Percentiles rank a stretch among this genome's conserved stretches.
Evolutionary conservation across 1,284 basidiomycete genomes (phyloP).

Genomic region (Marasmius oreades): DNA sequence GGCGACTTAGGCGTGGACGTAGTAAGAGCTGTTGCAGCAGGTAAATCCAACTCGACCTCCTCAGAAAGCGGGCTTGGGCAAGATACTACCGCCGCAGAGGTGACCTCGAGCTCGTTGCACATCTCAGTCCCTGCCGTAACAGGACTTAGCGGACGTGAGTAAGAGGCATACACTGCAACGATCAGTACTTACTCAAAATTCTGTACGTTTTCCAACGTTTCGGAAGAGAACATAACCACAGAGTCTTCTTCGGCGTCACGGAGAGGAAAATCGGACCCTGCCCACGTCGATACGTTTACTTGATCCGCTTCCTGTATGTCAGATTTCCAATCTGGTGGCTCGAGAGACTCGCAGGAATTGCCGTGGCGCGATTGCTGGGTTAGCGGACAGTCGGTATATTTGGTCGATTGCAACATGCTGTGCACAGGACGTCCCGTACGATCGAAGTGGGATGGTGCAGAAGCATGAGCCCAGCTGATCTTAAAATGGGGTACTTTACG

Average conservation of each 20-base stretch:
- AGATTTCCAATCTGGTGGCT: not conserved
- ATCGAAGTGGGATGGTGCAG: constrained; percentile 23
- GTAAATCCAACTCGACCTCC: constrained; percentile 33
- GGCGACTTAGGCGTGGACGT: constrained; percentile 49
- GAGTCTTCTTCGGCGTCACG: constrained; percentile 18
- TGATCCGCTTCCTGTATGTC: constrained; percentile 11
- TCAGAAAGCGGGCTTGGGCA: not conserved
- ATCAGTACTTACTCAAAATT: constrained; percentile 6
- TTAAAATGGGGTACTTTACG: constrained; percentile 64
- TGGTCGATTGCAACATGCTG: not conserved
- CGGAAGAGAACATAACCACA: not conserved
- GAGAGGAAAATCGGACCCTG: constrained; percentile 36
- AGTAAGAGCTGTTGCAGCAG: constrained; percentile 43
- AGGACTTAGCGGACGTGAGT: not conserved
- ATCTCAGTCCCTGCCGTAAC: not conserved
- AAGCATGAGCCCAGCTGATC: constrained; percentile 76
- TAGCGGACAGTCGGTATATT: not conserved
- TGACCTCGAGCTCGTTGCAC: not conserved
- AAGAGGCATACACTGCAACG: not conserved
- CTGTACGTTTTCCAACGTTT: not conserved
- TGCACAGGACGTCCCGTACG: constrained; percentile 14
- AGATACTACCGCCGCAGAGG: constrained; percentile 3
- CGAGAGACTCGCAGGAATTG: not conserved
- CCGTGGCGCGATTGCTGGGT: constrained; percentile 5
- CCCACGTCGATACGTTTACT: not conserved